Conservation (phyloP, 495 filamentous ascomycete species). For the Penicillium flavigenum region DNA sequence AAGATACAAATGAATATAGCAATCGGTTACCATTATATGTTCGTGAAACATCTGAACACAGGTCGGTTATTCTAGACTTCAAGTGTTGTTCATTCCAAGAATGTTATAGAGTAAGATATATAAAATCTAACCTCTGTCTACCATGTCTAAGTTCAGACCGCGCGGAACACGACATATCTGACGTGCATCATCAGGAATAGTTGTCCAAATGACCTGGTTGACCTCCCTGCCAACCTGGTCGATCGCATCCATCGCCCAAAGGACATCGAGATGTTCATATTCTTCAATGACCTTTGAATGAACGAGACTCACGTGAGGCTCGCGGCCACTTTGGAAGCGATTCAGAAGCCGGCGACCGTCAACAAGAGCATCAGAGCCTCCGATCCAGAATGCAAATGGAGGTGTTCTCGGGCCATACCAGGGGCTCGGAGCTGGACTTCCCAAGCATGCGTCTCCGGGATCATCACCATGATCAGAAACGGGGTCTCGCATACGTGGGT, state of each 20-base stretch:
- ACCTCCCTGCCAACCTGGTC: slow-evolving; percentile 84
- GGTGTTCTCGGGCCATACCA: slow-evolving; percentile 84
- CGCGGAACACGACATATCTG: slow-evolving; percentile 59
- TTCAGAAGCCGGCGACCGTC: slow-evolving; percentile 74
- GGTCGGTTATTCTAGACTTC: too few species aligned
- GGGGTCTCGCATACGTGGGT: slow-evolving; percentile 4
- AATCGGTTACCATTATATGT: too few species aligned
- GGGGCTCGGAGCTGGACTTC: slow-evolving; percentile 48
- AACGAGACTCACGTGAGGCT: slow-evolving; percentile 79
- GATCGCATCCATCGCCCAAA: slow-evolving; percentile 91
- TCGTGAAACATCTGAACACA: too few species aligned
- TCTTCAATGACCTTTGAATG: slow-evolving; percentile 81
- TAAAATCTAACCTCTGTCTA: neutral
- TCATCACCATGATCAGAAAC: slow-evolving; percentile 21
- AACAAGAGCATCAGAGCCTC: slow-evolving; percentile 77
- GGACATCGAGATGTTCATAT: slow-evolving; percentile 93
- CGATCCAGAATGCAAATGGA: slow-evolving; percentile 87
- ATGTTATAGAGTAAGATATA: neutral
- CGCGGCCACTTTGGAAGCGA: slow-evolving; percentile 72
- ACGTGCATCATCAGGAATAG: slow-evolving; percentile 54
- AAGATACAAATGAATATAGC: too few species aligned
- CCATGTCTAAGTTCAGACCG: slow-evolving; percentile 34
- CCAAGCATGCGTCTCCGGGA: slow-evolving; percentile 22
- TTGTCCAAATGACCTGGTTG: slow-evolving; percentile 79
- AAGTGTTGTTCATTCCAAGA: neutral